Evolutionary conservation across 208 protist genomes (phyloP).

Genomic region (Naegleria gruberi): DNA sequence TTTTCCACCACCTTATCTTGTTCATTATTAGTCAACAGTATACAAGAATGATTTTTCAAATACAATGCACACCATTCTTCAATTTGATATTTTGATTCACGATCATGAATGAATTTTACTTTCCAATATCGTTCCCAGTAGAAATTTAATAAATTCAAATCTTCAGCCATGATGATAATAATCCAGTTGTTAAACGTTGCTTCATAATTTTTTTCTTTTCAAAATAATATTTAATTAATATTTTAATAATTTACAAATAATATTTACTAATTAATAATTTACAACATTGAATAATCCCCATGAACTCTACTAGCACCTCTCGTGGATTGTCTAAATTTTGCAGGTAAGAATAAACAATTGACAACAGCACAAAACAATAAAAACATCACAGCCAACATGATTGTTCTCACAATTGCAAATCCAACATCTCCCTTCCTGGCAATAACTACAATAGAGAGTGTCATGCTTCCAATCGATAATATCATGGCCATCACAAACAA

Average conservation of each 20-base stretch:
- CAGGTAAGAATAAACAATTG: not conserved
- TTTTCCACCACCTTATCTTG: not conserved
- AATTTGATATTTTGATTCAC: not conserved
- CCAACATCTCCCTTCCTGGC: not conserved
- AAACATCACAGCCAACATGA: not conserved
- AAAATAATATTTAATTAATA: too few relatives aligned
- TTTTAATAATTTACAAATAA: too few relatives aligned
- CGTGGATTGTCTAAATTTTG: not conserved
- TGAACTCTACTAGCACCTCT: not conserved
- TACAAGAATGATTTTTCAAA: too few relatives aligned
- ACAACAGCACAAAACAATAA: not conserved
- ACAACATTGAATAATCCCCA: not conserved
- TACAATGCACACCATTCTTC: not conserved
- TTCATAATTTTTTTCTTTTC: too few relatives aligned
- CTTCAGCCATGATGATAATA: not conserved
- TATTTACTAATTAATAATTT: too few relatives aligned
- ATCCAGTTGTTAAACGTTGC: too few relatives aligned
- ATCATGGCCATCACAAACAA: not conserved
- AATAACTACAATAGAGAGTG: not conserved
- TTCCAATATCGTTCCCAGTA: not conserved
- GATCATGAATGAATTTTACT: not conserved
- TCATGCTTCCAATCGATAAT: not conserved
- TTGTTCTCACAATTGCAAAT: not conserved
- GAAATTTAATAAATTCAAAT: not conserved
- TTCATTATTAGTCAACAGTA: too few relatives aligned